A percentile compares a stretch with the other conserved stretches of the same genome.
Conservation (phyloP, 306 rosid species). For the Trichosanthes truncata region DNA sequence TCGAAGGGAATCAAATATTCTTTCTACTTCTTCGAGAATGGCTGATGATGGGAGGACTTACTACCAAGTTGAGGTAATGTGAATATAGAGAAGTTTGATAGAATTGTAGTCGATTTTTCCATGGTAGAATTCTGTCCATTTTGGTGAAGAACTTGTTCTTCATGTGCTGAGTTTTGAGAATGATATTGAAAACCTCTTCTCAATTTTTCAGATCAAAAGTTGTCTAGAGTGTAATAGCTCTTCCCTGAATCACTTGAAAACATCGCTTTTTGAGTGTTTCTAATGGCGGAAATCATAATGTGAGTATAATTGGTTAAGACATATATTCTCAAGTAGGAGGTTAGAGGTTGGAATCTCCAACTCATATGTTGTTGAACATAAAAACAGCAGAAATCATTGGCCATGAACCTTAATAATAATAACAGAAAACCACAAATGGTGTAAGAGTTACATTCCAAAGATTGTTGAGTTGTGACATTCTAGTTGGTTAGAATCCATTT, state of each 20-base stretch:
- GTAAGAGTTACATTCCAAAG: neutral
- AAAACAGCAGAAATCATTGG: neutral
- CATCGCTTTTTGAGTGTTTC: no score
- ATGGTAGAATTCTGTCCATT: neutral
- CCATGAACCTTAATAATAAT: neutral
- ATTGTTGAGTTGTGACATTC: neutral
- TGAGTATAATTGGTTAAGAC: no score
- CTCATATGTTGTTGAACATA: no score
- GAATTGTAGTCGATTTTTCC: neutral
- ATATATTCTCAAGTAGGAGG: no score
- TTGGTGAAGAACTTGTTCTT: neutral
- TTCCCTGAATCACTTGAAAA: neutral
- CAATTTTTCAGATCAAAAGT: neutral
- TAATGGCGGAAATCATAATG: no score
- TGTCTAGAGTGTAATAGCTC: neutral
- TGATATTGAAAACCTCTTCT: neutral
- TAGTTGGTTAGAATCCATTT: neutral
- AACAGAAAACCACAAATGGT: neutral
- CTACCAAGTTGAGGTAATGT: slow-evolving; percentile 79
- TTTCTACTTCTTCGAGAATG: slow-evolving; percentile 52
- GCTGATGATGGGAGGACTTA: slow-evolving; percentile 83
- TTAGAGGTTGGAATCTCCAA: no score
- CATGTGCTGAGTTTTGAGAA: neutral
- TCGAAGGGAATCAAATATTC: slow-evolving; percentile 66
- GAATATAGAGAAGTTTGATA: neutral